Conservation (phyloP, 2,329 filamentous ascomycete genomes). For the Apiospora arundinis region DNA sequence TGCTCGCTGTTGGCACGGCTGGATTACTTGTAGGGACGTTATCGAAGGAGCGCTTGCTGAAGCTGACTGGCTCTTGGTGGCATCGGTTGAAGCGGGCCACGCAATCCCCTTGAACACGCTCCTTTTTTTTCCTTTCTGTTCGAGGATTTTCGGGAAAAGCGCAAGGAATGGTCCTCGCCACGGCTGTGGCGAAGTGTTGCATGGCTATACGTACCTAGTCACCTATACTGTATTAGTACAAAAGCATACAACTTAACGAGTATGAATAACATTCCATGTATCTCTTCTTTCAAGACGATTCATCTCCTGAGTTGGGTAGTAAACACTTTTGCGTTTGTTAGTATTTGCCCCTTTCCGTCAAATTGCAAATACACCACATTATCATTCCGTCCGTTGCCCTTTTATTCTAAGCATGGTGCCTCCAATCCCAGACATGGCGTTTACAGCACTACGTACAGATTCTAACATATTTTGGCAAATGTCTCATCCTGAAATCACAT, state of each 20-base stretch:
- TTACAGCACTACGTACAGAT: background rate
- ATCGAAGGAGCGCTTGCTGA: conserved; percentile 14
- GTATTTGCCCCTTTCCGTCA: background rate
- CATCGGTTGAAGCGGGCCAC: background rate
- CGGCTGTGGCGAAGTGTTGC: background rate
- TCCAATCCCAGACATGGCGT: background rate
- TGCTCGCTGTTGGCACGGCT: conserved; percentile 22
- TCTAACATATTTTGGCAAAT: background rate
- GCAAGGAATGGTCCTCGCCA: background rate
- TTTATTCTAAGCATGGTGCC: background rate
- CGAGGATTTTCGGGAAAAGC: background rate
- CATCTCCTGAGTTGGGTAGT: no score
- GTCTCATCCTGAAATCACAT: background rate
- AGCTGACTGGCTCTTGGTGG: background rate
- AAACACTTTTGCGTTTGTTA: no score
- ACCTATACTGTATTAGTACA: conserved; percentile 10
- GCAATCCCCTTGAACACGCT: background rate
- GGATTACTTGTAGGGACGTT: conserved; percentile 20
- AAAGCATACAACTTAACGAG: background rate
- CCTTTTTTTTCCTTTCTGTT: background rate
- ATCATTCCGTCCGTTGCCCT: background rate
- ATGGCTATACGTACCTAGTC: background rate
- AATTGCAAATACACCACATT: background rate
- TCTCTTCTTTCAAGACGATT: background rate
- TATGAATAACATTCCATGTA: background rate